Evolutionary conservation across 305 asterid species (phyloP).

Genomic region (Fraxinus albicans): DNA sequence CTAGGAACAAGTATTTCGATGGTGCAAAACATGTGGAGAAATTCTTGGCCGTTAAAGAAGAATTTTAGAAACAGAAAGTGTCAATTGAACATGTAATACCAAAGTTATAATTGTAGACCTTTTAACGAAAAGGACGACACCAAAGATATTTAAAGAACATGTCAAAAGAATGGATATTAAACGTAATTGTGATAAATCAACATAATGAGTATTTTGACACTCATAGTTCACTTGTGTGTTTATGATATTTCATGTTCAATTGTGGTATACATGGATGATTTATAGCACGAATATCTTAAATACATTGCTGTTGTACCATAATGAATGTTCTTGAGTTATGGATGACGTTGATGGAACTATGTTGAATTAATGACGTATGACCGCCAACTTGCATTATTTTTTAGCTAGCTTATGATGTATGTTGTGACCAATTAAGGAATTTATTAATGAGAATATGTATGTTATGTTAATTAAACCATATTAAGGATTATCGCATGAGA

Average conservation of each 20-base stretch:
- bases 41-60: not conserved
- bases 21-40: not conserved
- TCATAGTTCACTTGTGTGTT: not conserved
- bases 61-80: not conserved
- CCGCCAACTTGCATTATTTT: not conserved
- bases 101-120: not conserved
- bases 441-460: not conserved
- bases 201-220: not conserved
- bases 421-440: not conserved
- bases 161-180: not conserved
- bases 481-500: not conserved
- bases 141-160: not conserved
- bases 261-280: not conserved
- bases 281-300: not conserved
- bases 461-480: not conserved
- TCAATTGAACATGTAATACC: not conserved
- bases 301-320: not conserved
- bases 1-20: not conserved
- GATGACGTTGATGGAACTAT: not conserved
- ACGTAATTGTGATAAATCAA: not conserved
- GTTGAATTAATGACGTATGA: not conserved
- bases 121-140: not conserved
- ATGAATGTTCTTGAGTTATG: not conserved
- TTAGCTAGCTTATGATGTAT: not conserved
- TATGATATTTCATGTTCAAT: not conserved